A percentile compares a stretch with the other conserved stretches of the same genome.
phyloP scores from a whole-genome alignment of 1,284 basidiomycete species.

The Leccinum ponderosum region DNA sequence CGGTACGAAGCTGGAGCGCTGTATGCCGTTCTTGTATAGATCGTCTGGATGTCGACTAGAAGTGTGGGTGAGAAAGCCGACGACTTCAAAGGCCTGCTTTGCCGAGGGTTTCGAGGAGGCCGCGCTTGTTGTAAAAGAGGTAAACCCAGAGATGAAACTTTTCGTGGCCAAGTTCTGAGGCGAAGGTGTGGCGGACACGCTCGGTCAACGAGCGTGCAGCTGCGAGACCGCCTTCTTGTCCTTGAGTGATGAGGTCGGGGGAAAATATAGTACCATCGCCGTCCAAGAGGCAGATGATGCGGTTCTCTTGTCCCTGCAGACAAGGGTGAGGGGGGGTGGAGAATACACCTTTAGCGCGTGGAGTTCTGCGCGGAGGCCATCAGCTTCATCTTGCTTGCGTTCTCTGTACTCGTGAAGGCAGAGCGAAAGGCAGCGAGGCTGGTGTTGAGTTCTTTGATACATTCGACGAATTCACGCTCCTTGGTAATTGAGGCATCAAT shows the following conservation, averaged over 20 bases:
- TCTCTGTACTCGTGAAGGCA: constrained; percentile 24
- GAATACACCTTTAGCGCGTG: constrained; percentile 23
- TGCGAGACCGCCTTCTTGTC: constrained; percentile 55
- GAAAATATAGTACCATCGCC: constrained; percentile 68
- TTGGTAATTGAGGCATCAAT: constrained; percentile 26
- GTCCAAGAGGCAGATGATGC: constrained; percentile 60
- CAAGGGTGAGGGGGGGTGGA: constrained; percentile 1
- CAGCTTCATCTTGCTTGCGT: constrained; percentile 17
- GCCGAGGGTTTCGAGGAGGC: constrained; percentile 53
- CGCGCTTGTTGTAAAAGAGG: constrained; percentile 64
- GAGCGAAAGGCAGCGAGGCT: constrained; percentile 24
- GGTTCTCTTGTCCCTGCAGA: constrained; percentile 43
- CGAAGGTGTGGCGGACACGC: constrained; percentile 47
- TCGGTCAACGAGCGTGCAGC: constrained; percentile 55
- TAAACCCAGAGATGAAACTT: constrained; percentile 60
- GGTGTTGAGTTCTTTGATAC: constrained; percentile 28
- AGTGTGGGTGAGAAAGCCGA: constrained; percentile 1
- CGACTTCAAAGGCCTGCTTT: constrained; percentile 42
- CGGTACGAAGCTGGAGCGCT: constrained; percentile 94
- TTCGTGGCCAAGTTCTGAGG: constrained; percentile 38
- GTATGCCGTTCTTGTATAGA: constrained; percentile 98
- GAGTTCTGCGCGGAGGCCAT: constrained; percentile 23
- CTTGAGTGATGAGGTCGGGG: constrained; percentile 50
- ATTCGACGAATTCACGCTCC: constrained; percentile 21
- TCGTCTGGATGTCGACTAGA: constrained; percentile 95